phyloP scores from a whole-genome alignment of 768 basidiomycete genomes.

The Galerina sulciceps region DNA sequence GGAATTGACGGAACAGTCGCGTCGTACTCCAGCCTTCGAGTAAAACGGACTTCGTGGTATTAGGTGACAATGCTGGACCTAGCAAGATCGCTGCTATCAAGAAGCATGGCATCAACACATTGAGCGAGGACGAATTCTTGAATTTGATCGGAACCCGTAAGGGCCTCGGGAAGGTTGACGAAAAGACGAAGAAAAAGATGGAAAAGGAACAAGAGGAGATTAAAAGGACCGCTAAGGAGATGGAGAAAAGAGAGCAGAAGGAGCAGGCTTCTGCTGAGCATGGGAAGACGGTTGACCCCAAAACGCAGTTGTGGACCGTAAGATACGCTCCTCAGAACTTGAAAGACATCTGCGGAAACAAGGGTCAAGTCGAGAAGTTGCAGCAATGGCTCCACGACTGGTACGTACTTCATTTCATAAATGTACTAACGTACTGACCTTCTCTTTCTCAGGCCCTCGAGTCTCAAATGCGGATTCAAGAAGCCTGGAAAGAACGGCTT shows the following conservation, averaged over 20 bases:
- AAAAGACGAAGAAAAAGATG: constrained; percentile 81
- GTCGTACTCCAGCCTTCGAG: constrained; percentile 88
- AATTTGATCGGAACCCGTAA: constrained; percentile 77
- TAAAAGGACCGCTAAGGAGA: constrained; percentile 70
- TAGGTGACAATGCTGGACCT: constrained; percentile 88
- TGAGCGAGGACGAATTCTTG: constrained; percentile 89
- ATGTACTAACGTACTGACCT: neutral
- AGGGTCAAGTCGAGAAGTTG: constrained; percentile 87
- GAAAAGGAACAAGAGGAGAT: constrained; percentile 83
- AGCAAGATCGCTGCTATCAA: constrained; percentile 87
- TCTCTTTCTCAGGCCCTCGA: constrained; percentile 61
- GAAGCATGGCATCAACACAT: constrained; percentile 74
- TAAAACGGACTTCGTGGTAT: constrained; percentile 87
- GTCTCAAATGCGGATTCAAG: constrained; percentile 80
- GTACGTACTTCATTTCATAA: constrained; percentile 45
- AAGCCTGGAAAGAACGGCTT: constrained; percentile 92
- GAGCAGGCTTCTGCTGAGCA: constrained; percentile 32
- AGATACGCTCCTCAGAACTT: constrained; percentile 89
- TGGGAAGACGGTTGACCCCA: constrained; percentile 42
- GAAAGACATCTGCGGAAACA: constrained; percentile 96
- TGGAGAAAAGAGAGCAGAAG: constrained; percentile 74
- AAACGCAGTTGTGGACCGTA: constrained; percentile 89
- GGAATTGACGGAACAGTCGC: constrained; percentile 54
- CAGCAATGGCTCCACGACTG: constrained; percentile 88
- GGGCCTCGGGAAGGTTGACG: constrained; percentile 63